Evolutionary conservation across 2,329 filamentous ascomycete species (phyloP), one percentile per base, ranked within the genome.

Genomic region (Madurella fahalii): DNA sequence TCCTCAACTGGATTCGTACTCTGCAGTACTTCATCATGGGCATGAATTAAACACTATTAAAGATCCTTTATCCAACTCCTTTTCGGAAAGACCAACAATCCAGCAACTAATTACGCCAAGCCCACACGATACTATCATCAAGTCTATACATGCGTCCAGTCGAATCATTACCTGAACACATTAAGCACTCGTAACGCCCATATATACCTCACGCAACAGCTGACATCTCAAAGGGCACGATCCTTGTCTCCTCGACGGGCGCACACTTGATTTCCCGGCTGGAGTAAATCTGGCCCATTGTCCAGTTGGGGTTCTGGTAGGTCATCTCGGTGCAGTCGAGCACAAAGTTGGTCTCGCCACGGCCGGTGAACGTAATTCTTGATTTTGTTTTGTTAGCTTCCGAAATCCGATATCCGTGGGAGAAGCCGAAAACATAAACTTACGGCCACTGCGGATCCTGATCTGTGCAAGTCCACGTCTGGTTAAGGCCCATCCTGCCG

Each of bases 391-490:
- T 44, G 40, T 58, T 44, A 63, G 57, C 37, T 4, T 3, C 7
- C 0, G n/a, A n/a, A 16, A 16, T 41, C 9, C 31, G 37, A 39
- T 12, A 37, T 34, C 30, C n/a, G 20, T 16, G 12, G 15, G 12
- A n/a, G n/a, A n/a, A 39, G 17, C 17, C 25, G 13, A 1, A 31
- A 37, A 18, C 5, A 44, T 37, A 43, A 32, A 67, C 69, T 64
- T 58, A 73, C 69, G 72, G 71, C 45, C 67, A 72, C 54, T 67
- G 40, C 0, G 69, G 66, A 54, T 77, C 73, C 13, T 57, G 32
- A 31, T 74, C 72, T 43, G 61, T 59, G 66, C 78, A 81, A 9
- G 58, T 61, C 78, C 78, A 81, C 3, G 70, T 74, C 69, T 81
- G 77, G 65, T 77, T 76, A 58, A 80, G 56, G 34, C 64, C 60